Percentiles rank a stretch among this genome's conserved stretches.
These are phyloP conservation scores for Gastrolobium bilobum DNA, from an alignment of 306 rosid genomes.

Conservation along the genomic window DNA sequence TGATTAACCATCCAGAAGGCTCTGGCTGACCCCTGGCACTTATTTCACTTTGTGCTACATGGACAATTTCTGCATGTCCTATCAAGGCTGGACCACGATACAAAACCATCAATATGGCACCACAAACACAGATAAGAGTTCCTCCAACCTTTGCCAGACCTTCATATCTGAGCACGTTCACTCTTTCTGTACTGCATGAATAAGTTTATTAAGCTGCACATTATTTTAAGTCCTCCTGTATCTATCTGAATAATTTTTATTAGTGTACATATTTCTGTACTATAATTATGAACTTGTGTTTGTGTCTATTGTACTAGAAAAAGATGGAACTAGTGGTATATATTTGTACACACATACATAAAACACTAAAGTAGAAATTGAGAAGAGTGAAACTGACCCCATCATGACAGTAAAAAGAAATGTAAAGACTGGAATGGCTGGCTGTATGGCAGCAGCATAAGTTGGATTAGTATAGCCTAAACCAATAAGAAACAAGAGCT, in stretches of 20 bases:
- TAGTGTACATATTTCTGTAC: neutral
- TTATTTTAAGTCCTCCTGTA: constrained; percentile 9
- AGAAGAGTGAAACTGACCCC: constrained; percentile 74
- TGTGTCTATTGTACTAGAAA: constrained; percentile 1
- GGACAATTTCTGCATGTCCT: constrained; percentile 58
- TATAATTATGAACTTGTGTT: constrained; percentile 28
- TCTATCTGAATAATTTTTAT: constrained; percentile 23
- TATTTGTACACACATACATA: neutral
- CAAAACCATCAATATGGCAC: constrained; percentile 85
- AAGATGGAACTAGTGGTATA: constrained; percentile 8
- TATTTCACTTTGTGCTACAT: constrained; percentile 53
- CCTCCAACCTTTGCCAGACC: constrained; percentile 90
- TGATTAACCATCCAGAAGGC: constrained; percentile 77
- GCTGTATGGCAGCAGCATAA: constrained; percentile 93
- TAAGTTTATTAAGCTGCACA: constrained; percentile 41
- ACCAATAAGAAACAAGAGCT: constrained; percentile 94
- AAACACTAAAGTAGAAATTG: neutral
- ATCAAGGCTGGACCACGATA: constrained; percentile 82
- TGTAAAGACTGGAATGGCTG: constrained; percentile 91
- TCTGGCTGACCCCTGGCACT: constrained; percentile 75
- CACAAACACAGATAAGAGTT: constrained; percentile 77
- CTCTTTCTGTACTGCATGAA: constrained; percentile 86
- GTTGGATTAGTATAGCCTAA: constrained; percentile 95
- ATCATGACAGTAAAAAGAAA: constrained; percentile 76
- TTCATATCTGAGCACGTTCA: constrained; percentile 75